Conservation (phyloP, 192 early-diverging fungal species). For the Umbelopsis sp. region DNA sequence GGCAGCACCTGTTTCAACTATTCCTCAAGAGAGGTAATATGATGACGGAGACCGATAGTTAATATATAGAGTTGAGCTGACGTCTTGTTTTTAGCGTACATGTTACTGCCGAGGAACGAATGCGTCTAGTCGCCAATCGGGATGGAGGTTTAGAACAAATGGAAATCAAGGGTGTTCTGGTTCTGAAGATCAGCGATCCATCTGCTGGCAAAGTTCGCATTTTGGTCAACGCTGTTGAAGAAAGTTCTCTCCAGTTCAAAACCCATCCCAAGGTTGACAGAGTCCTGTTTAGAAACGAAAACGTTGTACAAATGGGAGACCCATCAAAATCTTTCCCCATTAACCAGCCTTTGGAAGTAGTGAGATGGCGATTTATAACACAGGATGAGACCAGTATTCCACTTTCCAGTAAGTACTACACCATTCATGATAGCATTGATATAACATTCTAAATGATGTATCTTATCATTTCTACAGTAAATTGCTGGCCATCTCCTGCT, state of each 20-base stretch:
- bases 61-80: neutral
- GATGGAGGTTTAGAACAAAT: constrained; percentile 92
- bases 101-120: constrained; percentile 85
- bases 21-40: constrained; percentile 6
- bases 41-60: neutral
- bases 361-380: constrained; percentile 88
- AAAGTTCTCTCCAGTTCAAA: constrained; percentile 84
- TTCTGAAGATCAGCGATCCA: constrained; percentile 78
- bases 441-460: neutral
- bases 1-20: neutral
- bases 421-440: neutral
- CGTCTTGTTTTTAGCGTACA: constrained; percentile 67
- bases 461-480: constrained; percentile 58
- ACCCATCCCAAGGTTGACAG: constrained; percentile 99
- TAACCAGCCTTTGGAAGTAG: constrained; percentile 79
- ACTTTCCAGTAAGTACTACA: constrained; percentile 63
- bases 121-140: constrained; percentile 78
- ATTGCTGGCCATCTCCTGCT: constrained; percentile 96
- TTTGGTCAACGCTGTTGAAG: constrained; percentile 58
- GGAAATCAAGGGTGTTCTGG: constrained; percentile 93
- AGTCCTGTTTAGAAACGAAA: constrained; percentile 70
- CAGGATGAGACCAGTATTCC: constrained; percentile 85
- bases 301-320: constrained; percentile 81
- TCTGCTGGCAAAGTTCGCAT: constrained; percentile 65
- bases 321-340: constrained; percentile 82